These are phyloP conservation scores for Fraxinus anomala DNA, from an alignment of 257 asterid species.

Conservation along the genomic window DNA sequence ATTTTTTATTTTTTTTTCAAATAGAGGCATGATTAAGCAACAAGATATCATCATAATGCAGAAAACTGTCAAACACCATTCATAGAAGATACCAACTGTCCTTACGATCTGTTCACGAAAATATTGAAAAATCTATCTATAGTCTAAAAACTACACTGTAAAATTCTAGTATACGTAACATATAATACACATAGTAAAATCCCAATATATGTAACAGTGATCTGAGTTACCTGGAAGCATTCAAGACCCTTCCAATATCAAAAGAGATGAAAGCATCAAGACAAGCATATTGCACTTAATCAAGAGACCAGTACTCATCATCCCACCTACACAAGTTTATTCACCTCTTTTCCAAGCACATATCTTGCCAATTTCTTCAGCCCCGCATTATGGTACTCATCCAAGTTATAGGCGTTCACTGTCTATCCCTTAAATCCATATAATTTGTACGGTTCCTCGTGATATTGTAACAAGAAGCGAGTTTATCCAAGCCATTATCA, in stretches of 20 bases:
- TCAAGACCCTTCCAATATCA: constrained; percentile 8
- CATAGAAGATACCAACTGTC: too few species aligned
- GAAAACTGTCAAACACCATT: too few species aligned
- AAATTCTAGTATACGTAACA: too few species aligned
- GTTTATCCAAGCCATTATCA: neutral
- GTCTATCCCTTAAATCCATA: constrained; percentile 19
- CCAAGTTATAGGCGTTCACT: neutral
- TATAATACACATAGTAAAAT: neutral
- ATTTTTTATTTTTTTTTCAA: too few species aligned
- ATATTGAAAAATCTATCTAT: too few species aligned
- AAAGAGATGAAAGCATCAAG: constrained; percentile 26
- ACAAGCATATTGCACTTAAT: constrained; percentile 10
- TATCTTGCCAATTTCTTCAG: constrained; percentile 15
- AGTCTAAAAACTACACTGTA: too few species aligned
- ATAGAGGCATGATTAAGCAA: too few species aligned
- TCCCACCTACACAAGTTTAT: constrained; percentile 15
- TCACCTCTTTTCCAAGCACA: constrained; percentile 9
- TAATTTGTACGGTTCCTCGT: neutral
- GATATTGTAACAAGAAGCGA: neutral
- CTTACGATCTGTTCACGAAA: too few species aligned
- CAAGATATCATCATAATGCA: too few species aligned
- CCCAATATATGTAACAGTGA: too few species aligned
- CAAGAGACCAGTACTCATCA: neutral
- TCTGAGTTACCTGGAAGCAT: neutral
- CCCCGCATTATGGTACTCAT: neutral